Evolutionary conservation across 371 early-diverging fungal genomes (phyloP).

Genomic region (Haplosporangium sp.): DNA sequence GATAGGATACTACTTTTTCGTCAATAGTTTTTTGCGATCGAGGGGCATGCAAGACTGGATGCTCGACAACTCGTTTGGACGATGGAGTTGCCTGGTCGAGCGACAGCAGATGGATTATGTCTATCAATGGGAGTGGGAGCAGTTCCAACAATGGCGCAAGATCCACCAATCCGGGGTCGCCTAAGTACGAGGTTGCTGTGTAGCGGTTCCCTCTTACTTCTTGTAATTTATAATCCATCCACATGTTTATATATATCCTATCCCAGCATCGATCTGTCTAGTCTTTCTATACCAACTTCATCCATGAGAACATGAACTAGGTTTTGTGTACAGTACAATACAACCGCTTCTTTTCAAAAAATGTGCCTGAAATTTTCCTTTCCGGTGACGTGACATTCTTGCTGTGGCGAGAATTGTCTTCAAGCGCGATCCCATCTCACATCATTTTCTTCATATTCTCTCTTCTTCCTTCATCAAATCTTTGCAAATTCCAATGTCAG

Average conservation of each 20-base stretch:
- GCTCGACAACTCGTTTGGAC: constrained; percentile 55
- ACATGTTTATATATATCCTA: too few relatives aligned
- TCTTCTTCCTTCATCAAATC: not conserved
- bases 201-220: not conserved
- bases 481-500: constrained; percentile 23
- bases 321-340: not conserved
- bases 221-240: not conserved
- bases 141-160: constrained; percentile 58
- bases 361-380: too few relatives aligned
- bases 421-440: too few relatives aligned
- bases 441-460: too few relatives aligned
- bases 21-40: constrained; percentile 56
- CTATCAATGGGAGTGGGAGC: constrained; percentile 69
- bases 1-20: constrained; percentile 67
- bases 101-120: constrained; percentile 67
- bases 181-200: not conserved
- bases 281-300: not conserved
- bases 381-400: not conserved
- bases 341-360: too few relatives aligned
- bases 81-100: constrained; percentile 68
- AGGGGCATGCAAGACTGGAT: constrained; percentile 57
- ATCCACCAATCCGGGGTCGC: constrained; percentile 18
- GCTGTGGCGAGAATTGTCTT: too few relatives aligned
- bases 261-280: too few relatives aligned
- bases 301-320: not conserved